These are phyloP conservation scores for Euptelea pleiosperma DNA, from an alignment of 164 flowering plant genomes.

Conservation along the genomic window DNA sequence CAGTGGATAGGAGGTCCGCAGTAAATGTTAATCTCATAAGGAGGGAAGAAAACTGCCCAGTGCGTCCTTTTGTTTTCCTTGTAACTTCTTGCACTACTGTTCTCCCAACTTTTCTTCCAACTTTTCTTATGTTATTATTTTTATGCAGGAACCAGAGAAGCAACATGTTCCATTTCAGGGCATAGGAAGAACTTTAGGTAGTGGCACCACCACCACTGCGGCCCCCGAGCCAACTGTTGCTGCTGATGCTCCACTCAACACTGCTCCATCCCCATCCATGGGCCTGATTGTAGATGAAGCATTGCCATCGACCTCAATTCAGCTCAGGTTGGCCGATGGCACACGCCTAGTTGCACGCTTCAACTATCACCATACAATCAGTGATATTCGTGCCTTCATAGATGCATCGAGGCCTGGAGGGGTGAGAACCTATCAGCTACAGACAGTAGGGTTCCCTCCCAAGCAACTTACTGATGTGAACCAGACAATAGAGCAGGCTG, in stretches of 20 bases:
- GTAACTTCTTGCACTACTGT: neutral
- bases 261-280: conserved; percentile 43
- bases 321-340: conserved; percentile 82
- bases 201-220: conserved; percentile 24
- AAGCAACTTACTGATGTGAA: conserved; percentile 60
- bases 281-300: conserved; percentile 60
- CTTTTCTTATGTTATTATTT: neutral
- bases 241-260: conserved; percentile 20
- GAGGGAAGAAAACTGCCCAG: conserved; percentile 58
- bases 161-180: conserved; percentile 58
- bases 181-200: conserved; percentile 72
- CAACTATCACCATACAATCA: conserved; percentile 71
- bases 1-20: conserved; percentile 46
- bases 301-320: conserved; percentile 72
- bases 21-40: conserved; percentile 63
- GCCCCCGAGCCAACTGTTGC: conserved; percentile 25
- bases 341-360: conserved; percentile 81
- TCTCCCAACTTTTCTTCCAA: neutral
- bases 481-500: conserved; percentile 87
- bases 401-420: conserved; percentile 77
- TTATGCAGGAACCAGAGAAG: conserved; percentile 60
- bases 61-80: conserved; percentile 18
- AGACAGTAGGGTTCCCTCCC: conserved; percentile 85
- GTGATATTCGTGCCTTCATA: conserved; percentile 68
- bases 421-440: conserved; percentile 55